phyloP scores from a whole-genome alignment of 139 green algal species.

The Chlamydomonas eustigma region DNA sequence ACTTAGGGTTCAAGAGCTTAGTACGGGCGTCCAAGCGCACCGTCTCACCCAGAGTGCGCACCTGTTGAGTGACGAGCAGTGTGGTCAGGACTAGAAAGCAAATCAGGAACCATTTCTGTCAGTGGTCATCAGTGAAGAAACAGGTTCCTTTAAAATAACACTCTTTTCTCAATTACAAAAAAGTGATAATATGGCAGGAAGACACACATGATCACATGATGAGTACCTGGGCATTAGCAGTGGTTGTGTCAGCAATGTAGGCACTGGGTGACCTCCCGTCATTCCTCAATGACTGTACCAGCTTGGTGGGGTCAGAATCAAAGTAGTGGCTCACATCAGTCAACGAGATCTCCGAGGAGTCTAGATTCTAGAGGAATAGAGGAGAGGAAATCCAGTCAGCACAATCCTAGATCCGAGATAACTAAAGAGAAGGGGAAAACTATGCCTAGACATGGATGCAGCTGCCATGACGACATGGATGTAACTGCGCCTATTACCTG shows the following conservation, averaged over 20 bases:
- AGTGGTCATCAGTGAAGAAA: too few relatives aligned
- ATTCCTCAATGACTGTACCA: constrained; percentile 83
- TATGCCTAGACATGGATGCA: too few relatives aligned
- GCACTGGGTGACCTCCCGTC: constrained; percentile 84
- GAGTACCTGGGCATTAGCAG: constrained; percentile 94
- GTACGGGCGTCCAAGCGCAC: constrained; percentile 96
- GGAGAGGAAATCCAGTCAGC: neutral
- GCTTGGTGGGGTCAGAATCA: constrained; percentile 97
- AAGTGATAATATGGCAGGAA: too few relatives aligned
- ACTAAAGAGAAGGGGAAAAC: neutral
- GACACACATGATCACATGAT: too few relatives aligned
- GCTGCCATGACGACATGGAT: too few relatives aligned
- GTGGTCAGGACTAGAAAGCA: neutral
- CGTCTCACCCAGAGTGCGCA: constrained; percentile 90
- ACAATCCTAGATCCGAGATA: neutral
- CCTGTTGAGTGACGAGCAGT: constrained; percentile 39
- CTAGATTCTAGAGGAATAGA: constrained; percentile 92
- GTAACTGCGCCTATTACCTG: too few relatives aligned
- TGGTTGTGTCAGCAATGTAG: constrained; percentile 99
- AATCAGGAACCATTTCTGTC: neutral
- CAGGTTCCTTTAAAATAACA: too few relatives aligned
- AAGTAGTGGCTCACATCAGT: constrained; percentile 99
- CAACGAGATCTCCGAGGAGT: constrained; percentile 95
- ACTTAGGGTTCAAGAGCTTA: constrained; percentile 99
- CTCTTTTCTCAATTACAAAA: too few relatives aligned